phyloP scores from a whole-genome alignment of 2,329 filamentous ascomycete species.

The Arachnopeziza araneosa region DNA sequence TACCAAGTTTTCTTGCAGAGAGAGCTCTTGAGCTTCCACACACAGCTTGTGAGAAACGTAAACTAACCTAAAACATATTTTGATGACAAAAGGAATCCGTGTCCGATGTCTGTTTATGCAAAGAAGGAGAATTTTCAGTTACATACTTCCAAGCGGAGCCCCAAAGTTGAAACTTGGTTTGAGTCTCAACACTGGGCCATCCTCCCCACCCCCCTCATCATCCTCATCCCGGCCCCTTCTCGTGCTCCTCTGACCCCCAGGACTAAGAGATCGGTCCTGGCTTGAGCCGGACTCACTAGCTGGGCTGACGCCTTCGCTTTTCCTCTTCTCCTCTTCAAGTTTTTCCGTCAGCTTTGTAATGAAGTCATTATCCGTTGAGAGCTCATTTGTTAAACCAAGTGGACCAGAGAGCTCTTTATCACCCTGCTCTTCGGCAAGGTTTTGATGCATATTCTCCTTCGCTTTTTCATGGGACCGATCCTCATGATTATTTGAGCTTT shows the following conservation, averaged over 20 bases:
- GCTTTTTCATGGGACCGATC: neutral
- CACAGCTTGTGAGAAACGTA: neutral
- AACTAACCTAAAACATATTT: neutral
- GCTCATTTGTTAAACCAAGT: constrained; percentile 22
- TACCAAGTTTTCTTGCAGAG: neutral
- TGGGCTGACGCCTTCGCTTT: constrained; percentile 14
- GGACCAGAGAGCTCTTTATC: constrained; percentile 24
- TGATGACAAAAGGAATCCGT: neutral
- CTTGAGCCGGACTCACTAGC: constrained; percentile 8
- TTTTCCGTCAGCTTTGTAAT: constrained; percentile 21
- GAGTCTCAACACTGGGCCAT: constrained; percentile 22
- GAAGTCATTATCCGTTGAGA: constrained; percentile 19
- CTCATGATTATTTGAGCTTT: neutral
- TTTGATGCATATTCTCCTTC: neutral
- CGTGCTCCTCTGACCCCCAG: neutral
- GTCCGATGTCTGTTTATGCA: neutral
- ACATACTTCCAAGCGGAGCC: constrained; percentile 23
- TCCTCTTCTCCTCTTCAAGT: constrained; percentile 20
- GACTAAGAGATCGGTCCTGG: neutral
- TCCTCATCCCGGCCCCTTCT: constrained; percentile 4
- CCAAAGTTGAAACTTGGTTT: constrained; percentile 28
- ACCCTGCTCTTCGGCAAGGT: constrained; percentile 7
- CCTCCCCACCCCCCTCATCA: constrained; percentile 18
- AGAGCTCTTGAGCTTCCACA: neutral
- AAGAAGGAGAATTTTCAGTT: constrained; percentile 2